Base-by-base conservation (phyloP, 371 early-diverging fungal genomes). In the Nosema bombycis region DNA sequence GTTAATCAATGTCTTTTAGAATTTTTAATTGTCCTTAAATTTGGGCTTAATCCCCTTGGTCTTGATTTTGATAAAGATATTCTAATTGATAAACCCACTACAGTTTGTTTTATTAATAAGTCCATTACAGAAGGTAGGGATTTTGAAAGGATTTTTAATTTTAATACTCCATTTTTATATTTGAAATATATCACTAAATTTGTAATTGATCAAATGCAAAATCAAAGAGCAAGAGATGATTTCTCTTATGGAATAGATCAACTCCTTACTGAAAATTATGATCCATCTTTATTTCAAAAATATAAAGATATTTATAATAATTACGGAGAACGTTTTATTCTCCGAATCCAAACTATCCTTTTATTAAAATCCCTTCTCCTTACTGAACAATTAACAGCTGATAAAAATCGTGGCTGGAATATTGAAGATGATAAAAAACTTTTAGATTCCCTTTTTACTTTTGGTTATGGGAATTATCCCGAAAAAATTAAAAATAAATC, bases 391-490 rank as follows among this genome's bases (percentile, higher is more conserved):
- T 58, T 75, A 30, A 61, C 36, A 18, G 83, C 82, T 30, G 82
- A 85, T 54, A 84, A 83, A 60, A 69, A 69, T 46, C 75, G 84
- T 63, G 80, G 84, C 46, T 86, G 83, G 83, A 73, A 34, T 18
- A 3, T 38, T n/a, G 85, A 85, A 36, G 86, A 86, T 75, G 86
- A 86, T 61, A 78, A 70, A 46, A 67, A 30, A 29, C 46, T 86
- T 32, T 73, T 84, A 15, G 29, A 80, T 6, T 72, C 67, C 46
- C 55, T 70, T n/a, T 55, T 81, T 14, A 70, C 21, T 0, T 64
- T 81, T 66, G 86, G 86, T n/a, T 86, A 86, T 74, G 85, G 79
- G 30, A 75, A 83, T 55, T 84, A 84, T 81, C 61, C 76, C 34
- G 63, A 69, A 14, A 64, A 72, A 1, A 64, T 79, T 14, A 73